Percentiles rank a stretch among this genome's conserved stretches.
Conservation (phyloP, 2,329 filamentous ascomycete species). For the Colletotrichum sansevieriae region DNA sequence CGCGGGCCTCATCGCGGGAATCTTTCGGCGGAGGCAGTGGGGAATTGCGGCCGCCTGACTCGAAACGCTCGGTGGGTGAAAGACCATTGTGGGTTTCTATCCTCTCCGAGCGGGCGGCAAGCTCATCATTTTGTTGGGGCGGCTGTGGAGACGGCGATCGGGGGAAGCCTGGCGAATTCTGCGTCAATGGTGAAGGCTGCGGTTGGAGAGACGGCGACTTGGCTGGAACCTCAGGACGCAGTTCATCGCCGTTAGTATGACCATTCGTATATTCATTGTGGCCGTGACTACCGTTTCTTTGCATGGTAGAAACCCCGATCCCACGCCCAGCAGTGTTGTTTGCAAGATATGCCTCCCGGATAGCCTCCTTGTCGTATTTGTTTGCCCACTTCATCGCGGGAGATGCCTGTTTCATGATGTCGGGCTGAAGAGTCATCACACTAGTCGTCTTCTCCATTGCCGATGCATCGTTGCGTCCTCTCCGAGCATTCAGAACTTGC, state of each 20-base stretch:
- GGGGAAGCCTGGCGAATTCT: constrained; percentile 39
- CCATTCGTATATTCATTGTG: constrained; percentile 49
- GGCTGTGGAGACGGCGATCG: constrained; percentile 27
- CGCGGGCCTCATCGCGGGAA: constrained; percentile 52
- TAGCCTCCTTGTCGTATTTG: constrained; percentile 91
- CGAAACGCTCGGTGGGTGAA: constrained; percentile 53
- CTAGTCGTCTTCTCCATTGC: constrained; percentile 86
- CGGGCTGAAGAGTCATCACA: constrained; percentile 87
- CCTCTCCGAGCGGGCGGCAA: constrained; percentile 52
- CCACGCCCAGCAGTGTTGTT: constrained; percentile 81
- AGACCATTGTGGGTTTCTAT: constrained; percentile 50
- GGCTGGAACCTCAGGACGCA: constrained; percentile 56
- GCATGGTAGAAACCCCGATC: constrained; percentile 59
- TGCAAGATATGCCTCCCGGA: constrained; percentile 87
- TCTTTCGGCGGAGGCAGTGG: constrained; percentile 55
- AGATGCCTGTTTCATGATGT: constrained; percentile 87
- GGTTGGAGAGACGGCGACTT: constrained; percentile 53
- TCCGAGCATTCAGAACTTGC: constrained; percentile 53
- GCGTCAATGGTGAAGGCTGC: constrained; percentile 46
- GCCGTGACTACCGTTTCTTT: constrained; percentile 53
- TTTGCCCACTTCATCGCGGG: constrained; percentile 97
- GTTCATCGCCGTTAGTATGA: constrained; percentile 49
- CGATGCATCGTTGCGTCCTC: constrained; percentile 68
- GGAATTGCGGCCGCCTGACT: constrained; percentile 50
- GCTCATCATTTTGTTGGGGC: constrained; percentile 39